These are phyloP conservation scores for Trichoderma simmonsii DNA, from an alignment of 2,329 filamentous ascomycete genomes.

Conservation along the genomic window DNA sequence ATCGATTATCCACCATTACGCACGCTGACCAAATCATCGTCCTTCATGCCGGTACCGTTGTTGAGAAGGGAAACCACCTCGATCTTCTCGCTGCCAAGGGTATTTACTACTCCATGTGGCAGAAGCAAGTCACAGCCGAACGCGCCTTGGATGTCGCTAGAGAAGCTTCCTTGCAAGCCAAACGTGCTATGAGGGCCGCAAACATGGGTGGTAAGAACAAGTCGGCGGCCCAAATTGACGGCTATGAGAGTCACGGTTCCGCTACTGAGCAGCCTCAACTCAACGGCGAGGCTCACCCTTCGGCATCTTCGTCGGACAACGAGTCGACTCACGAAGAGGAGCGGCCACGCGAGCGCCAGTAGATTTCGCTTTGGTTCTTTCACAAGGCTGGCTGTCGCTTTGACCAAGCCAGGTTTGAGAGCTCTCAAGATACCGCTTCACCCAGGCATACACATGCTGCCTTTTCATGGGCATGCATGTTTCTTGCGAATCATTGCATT, in stretches of 20 bases:
- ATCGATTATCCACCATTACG: constrained; percentile 81
- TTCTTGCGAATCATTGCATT: background rate
- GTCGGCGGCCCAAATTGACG: constrained; percentile 43
- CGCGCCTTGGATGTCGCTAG: constrained; percentile 48
- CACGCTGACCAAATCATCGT: constrained; percentile 84
- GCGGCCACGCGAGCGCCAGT: background rate
- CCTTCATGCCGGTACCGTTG: constrained; percentile 70
- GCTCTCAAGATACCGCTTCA: background rate
- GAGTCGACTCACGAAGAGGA: constrained; percentile 21
- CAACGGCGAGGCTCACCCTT: constrained; percentile 30
- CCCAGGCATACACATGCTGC: background rate
- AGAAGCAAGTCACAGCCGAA: constrained; percentile 79
- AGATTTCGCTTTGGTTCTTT: background rate
- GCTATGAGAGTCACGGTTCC: constrained; percentile 46
- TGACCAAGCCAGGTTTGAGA: background rate
- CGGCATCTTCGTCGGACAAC: constrained; percentile 33
- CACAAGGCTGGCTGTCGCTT: background rate
- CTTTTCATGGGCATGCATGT: background rate
- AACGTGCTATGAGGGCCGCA: constrained; percentile 44
- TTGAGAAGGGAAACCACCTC: constrained; percentile 75
- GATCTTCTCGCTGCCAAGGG: constrained; percentile 69
- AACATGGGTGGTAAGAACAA: constrained; percentile 44
- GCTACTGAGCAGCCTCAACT: constrained; percentile 38
- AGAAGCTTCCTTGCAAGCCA: constrained; percentile 36
- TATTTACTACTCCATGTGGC: constrained; percentile 82